phyloP scores from a whole-genome alignment of 345 rosid species.

The Linum tenue region DNA sequence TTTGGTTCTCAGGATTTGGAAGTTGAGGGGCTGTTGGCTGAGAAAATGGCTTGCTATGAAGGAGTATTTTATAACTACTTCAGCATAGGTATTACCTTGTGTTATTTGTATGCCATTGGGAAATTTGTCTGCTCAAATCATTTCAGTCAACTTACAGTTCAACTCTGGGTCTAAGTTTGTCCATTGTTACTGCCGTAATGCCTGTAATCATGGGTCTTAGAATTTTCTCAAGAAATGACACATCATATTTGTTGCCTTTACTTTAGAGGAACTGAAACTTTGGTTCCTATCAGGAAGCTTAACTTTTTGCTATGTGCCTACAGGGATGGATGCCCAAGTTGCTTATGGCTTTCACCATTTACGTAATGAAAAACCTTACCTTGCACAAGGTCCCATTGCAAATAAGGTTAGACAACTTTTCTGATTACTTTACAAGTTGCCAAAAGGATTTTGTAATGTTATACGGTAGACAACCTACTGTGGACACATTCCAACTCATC shows the following conservation, averaged over 20 bases:
- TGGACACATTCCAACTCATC: not conserved
- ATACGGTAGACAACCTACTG: not conserved
- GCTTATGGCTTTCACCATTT: constrained; percentile 95
- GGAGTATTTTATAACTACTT: constrained; percentile 94
- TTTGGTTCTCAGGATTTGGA: constrained; percentile 40
- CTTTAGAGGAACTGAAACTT: not conserved
- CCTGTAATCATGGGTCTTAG: too few relatives aligned
- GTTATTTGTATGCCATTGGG: not conserved
- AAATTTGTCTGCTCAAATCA: not conserved
- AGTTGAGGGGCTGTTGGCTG: constrained; percentile 55
- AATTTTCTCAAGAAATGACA: too few relatives aligned
- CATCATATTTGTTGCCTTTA: too few relatives aligned
- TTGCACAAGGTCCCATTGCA: constrained; percentile 89
- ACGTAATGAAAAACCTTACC: constrained; percentile 86
- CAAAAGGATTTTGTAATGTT: not conserved
- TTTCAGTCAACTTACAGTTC: not conserved
- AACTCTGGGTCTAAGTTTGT: not conserved
- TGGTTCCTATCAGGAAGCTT: constrained; percentile 7
- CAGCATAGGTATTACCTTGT: constrained; percentile 58
- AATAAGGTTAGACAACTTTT: constrained; percentile 57
- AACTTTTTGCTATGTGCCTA: constrained; percentile 9
- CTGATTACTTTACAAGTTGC: not conserved
- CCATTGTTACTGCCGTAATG: too few relatives aligned
- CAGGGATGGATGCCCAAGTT: constrained; percentile 99
- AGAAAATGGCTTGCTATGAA: constrained; percentile 43